Percentiles rank a stretch among this genome's conserved stretches.
These are phyloP conservation scores for Russula brevipes DNA, from an alignment of 768 basidiomycete species.

Conservation along the genomic window DNA sequence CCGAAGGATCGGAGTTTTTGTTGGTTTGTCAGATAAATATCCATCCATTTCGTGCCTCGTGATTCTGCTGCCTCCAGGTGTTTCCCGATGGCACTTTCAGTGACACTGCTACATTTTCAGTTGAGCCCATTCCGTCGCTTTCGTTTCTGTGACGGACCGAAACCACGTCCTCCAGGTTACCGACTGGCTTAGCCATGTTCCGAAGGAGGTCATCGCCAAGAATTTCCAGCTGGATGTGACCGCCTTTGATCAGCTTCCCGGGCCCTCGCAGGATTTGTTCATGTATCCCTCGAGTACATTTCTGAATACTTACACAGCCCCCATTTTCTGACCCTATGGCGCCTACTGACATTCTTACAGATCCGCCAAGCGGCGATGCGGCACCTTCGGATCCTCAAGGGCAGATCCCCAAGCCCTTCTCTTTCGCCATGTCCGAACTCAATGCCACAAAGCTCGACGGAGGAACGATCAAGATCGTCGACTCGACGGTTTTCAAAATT, in stretches of 20 bases:
- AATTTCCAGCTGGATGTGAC: conserved; percentile 32
- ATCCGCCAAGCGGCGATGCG: conserved; percentile 31
- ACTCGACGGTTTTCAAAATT: conserved; percentile 47
- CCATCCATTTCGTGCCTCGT: not conserved
- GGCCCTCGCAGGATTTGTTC: conserved; percentile 27
- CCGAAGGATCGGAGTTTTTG: conserved; percentile 34
- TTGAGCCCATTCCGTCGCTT: conserved; percentile 15
- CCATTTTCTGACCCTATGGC: not conserved
- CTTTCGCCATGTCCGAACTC: conserved; percentile 45
- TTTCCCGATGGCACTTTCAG: conserved; percentile 36
- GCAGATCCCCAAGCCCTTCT: conserved; percentile 40
- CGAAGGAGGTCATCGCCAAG: conserved; percentile 38
- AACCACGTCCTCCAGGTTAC: conserved; percentile 28
- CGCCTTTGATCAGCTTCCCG: conserved; percentile 32
- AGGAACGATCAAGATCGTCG: conserved; percentile 38
- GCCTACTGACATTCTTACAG: conserved; percentile 17
- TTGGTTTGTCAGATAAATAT: conserved; percentile 27
- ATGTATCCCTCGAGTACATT: conserved; percentile 31
- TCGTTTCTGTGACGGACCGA: not conserved
- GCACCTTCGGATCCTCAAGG: conserved; percentile 43
- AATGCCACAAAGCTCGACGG: conserved; percentile 42
- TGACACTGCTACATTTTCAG: conserved; percentile 35
- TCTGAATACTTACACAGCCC: no score
- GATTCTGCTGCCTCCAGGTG: conserved; percentile 25
- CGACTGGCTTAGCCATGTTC: conserved; percentile 33